Percentiles rank a stretch among this genome's conserved stretches.
These are phyloP conservation scores for Verbena officinalis DNA, from an alignment of 257 asterid genomes.

Conservation along the genomic window DNA sequence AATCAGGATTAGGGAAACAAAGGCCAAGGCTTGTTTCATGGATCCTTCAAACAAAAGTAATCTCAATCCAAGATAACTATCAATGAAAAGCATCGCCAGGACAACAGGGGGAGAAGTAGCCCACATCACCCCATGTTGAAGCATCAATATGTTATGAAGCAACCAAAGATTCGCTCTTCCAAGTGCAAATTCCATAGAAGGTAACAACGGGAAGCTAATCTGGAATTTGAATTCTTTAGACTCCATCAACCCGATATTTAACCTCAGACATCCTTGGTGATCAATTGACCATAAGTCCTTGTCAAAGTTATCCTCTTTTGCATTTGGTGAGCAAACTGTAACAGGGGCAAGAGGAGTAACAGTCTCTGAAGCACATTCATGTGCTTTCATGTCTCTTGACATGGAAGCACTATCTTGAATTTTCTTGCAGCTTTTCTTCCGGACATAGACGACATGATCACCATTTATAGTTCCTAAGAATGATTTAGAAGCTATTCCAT, in stretches of 20 bases:
- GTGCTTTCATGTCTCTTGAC: slow-evolving; percentile 40
- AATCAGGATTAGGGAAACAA: slow-evolving; percentile 60
- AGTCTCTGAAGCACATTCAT: slow-evolving; percentile 32
- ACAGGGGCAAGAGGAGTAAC: slow-evolving; percentile 25
- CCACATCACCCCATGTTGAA: slow-evolving; percentile 63
- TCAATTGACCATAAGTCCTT: slow-evolving; percentile 48
- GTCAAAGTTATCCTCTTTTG: slow-evolving; percentile 27
- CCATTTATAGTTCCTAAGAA: slow-evolving; percentile 37
- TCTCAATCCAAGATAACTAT: slow-evolving; percentile 75
- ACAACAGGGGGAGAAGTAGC: slow-evolving; percentile 70
- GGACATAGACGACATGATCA: slow-evolving; percentile 60
- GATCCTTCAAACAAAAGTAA: slow-evolving; percentile 68
- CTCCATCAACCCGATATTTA: slow-evolving; percentile 42
- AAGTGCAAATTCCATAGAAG: slow-evolving; percentile 44
- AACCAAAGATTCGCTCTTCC: slow-evolving; percentile 42
- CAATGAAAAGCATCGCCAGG: slow-evolving; percentile 87
- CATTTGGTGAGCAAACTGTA: slow-evolving; percentile 28
- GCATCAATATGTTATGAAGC: slow-evolving; percentile 53
- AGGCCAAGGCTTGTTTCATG: slow-evolving; percentile 67
- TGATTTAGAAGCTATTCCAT: slow-evolving; percentile 37
- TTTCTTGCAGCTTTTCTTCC: slow-evolving; percentile 59
- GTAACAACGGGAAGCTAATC: slow-evolving; percentile 49
- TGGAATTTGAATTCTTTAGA: slow-evolving; percentile 44
- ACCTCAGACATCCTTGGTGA: slow-evolving; percentile 45
- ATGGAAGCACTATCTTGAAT: slow-evolving; percentile 33